Base-by-base conservation (phyloP, 768 basidiomycete genomes). In the Candolleomyces aberdarensis region DNA sequence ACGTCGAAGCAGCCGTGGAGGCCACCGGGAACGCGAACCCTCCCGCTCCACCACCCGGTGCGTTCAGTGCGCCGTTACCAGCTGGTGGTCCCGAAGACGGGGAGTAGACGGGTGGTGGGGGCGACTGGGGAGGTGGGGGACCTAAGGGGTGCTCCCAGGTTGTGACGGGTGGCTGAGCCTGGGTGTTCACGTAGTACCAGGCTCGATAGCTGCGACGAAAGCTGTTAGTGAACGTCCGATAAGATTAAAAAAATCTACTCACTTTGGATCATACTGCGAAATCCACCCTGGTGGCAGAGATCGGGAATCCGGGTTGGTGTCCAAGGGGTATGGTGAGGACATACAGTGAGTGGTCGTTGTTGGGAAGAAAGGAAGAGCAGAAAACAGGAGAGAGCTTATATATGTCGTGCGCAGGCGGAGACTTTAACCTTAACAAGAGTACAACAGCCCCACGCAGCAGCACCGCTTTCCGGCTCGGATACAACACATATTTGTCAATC, bases 141-240 rank as follows among this genome's bases (percentile, higher is more conserved):
- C 85, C 87, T n/a, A 81, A 71, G 0, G 91, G 91, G 65, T 91
- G 91, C 0, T 74, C 77, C 91, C 91, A 92, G 14, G 79, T 82
- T 41, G 87, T 84, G 19, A 81, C 78, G 0, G 88, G 86, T 4
- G 90, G 89, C 17, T 78, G 73, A 49, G 82, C 80, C 26, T 66
- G 71, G 0, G 87, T 89, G 65, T 92, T 85, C 49, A 92, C 88
- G 64, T 92, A 92, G 77, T 84, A 92, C 90, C 54, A 56, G 13
- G 54, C 39, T 8, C 22, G 54, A 43, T 56, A 56, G 20, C 91
- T 92, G 0, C 40, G 54, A 10, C 17, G 31, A 31, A 22, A 47
- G n/a, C 26, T 41, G 49, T 41, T 11, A 20, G 26, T 32, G 58
- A 57, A 52, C 43, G 58, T 63, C 36, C 36, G 20, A 56, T 65